Conservation (phyloP, 257 asterid species). For the Solanum virginianum region DNA sequence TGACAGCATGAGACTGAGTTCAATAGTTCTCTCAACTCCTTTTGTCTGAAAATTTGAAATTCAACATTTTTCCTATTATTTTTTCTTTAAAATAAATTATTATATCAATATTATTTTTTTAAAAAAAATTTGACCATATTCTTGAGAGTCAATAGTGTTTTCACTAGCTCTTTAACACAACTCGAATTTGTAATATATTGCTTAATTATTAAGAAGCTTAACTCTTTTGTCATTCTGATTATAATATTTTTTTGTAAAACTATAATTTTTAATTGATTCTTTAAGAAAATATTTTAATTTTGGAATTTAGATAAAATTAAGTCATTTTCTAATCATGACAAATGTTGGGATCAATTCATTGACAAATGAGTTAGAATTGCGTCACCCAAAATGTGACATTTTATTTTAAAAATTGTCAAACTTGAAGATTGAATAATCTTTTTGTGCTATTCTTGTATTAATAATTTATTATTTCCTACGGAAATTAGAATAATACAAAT, state of each 20-base stretch:
- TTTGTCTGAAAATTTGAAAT: background rate
- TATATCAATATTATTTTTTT: too few relatives aligned
- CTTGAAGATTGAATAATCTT: background rate
- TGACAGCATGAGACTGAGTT: too few relatives aligned
- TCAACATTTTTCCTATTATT: background rate
- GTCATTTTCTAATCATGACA: background rate
- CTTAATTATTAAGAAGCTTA: too few relatives aligned
- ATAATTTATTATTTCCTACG: background rate
- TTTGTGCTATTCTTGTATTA: background rate
- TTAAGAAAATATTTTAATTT: background rate
- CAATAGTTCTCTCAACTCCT: background rate
- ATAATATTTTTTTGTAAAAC: too few relatives aligned
- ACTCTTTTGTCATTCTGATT: background rate
- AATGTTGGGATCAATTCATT: background rate
- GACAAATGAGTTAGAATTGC: background rate
- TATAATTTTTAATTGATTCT: background rate
- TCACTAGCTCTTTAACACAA: background rate
- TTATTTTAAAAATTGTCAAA: background rate
- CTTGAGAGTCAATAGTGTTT: background rate
- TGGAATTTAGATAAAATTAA: background rate
- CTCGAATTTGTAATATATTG: too few relatives aligned
- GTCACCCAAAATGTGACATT: background rate
- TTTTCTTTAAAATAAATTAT: too few relatives aligned
- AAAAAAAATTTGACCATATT: too few relatives aligned
- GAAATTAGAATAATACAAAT: background rate